A percentile compares a stretch with the other conserved stretches of the same genome.
These are phyloP conservation scores for Hanseniaspora valbyensis DNA, from an alignment of 805 yeast genomes.

Conservation along the genomic window DNA sequence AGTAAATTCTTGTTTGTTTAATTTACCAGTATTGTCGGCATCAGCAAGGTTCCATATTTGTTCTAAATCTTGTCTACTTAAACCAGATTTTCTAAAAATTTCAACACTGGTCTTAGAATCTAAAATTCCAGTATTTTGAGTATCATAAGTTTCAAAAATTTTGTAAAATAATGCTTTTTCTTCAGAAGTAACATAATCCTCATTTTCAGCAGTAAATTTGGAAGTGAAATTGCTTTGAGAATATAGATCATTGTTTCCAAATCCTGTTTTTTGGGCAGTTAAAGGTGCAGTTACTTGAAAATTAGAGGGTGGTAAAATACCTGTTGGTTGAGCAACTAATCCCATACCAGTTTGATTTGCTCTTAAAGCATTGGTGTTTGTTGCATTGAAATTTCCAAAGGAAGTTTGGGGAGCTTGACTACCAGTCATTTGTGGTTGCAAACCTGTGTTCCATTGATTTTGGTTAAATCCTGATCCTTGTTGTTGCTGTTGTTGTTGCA, in stretches of 20 bases:
- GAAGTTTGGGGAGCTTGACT: constrained; percentile 27
- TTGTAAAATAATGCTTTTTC: constrained; percentile 80
- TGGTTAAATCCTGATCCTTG: constrained; percentile 20
- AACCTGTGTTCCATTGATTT: constrained; percentile 17
- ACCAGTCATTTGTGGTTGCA: constrained; percentile 36
- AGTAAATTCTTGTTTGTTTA: constrained; percentile 83
- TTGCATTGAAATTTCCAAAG: constrained; percentile 28
- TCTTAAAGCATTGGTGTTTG: constrained; percentile 32
- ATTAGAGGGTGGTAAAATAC: constrained; percentile 43
- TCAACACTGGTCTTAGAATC: constrained; percentile 74
- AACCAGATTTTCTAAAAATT: constrained; percentile 83
- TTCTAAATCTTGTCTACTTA: constrained; percentile 74
- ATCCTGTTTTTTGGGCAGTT: constrained; percentile 36
- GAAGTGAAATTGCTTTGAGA: constrained; percentile 30
- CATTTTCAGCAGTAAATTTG: constrained; percentile 31
- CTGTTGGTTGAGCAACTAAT: constrained; percentile 58
- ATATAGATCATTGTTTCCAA: constrained; percentile 34
- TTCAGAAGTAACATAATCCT: constrained; percentile 69
- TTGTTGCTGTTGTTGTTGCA: constrained; percentile 16
- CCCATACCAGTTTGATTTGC: constrained; percentile 42
- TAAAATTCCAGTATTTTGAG: constrained; percentile 51
- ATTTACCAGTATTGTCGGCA: constrained; percentile 65
- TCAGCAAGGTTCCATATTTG: constrained; percentile 86
- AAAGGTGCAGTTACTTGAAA: constrained; percentile 29
- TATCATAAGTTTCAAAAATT: constrained; percentile 82